These are phyloP conservation scores for Aspergillus texensis DNA, from an alignment of 2,329 filamentous ascomycete species.

Conservation along the genomic window DNA sequence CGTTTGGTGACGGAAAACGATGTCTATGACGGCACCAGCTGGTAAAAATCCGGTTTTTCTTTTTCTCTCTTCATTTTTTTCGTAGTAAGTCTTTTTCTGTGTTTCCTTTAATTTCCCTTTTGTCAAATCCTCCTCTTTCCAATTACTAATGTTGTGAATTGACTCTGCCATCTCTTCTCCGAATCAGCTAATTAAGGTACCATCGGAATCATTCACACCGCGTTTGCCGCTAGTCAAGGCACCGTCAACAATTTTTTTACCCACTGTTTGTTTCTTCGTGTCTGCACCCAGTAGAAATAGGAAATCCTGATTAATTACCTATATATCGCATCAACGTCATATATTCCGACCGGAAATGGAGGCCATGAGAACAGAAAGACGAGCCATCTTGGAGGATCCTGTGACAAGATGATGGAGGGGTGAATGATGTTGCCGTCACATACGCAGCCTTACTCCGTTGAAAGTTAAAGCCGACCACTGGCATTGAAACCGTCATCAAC, in stretches of 20 bases:
- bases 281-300: conserved; percentile 1
- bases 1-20: neutral
- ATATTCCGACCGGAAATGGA: neutral
- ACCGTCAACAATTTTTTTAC: neutral
- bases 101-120: neutral
- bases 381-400: neutral
- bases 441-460: neutral
- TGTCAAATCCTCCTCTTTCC: neutral
- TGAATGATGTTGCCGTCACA: conserved; percentile 2
- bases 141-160: neutral
- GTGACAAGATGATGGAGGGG: neutral
- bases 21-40: neutral
- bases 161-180: neutral
- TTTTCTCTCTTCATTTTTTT: neutral
- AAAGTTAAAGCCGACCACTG: conserved; percentile 4
- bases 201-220: conserved; percentile 2
- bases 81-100: neutral
- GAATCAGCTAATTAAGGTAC: conserved; percentile 2
- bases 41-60: neutral
- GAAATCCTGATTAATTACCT: neutral
- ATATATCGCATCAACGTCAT: neutral
- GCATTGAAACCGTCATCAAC: neutral
- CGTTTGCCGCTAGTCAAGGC: conserved; percentile 6
- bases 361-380: neutral
- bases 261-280: neutral